A percentile compares a stretch with the other conserved stretches of the same genome.
Evolutionary conservation across 2,329 filamentous ascomycete genomes (phyloP).

Genomic region (Fusarium secorum): DNA sequence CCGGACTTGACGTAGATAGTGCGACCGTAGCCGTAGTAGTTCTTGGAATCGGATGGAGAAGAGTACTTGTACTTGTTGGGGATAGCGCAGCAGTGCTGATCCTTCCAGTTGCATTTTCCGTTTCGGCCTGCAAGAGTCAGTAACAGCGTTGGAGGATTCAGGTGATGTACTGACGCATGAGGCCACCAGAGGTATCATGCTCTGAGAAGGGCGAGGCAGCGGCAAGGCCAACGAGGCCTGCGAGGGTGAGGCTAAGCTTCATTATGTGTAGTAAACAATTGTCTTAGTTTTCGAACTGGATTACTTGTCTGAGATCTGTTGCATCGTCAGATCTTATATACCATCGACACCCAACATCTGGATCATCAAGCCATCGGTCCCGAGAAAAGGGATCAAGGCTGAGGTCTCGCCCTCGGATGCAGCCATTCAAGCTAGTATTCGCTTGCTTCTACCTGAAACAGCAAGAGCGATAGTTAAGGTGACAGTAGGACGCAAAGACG

Average conservation of each 20-base stretch:
- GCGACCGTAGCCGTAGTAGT: not conserved
- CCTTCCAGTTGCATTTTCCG: slow-evolving; percentile 25
- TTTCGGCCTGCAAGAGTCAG: slow-evolving; percentile 17
- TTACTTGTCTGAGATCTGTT: too few relatives aligned
- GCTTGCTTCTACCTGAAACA: slow-evolving; percentile 5
- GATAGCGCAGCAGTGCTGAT: slow-evolving; percentile 23
- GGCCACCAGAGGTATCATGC: not conserved
- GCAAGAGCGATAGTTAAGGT: not conserved
- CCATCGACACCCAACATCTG: not conserved
- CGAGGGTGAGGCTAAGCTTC: slow-evolving; percentile 15
- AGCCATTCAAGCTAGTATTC: not conserved
- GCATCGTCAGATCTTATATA: not conserved
- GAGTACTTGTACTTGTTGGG: not conserved
- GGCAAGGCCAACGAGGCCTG: slow-evolving; percentile 5
- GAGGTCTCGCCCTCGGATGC: not conserved
- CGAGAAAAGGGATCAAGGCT: not conserved
- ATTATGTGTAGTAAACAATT: not conserved
- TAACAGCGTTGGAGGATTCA: fast-evolving
- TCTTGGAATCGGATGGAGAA: not conserved
- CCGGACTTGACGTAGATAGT: slow-evolving; percentile 27
- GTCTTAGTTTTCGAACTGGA: not conserved
- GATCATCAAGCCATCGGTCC: not conserved
- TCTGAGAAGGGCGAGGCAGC: slow-evolving; percentile 20
- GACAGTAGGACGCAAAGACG: not conserved
- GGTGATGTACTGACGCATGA: slow-evolving; percentile 8